Conservation (phyloP, 1,284 basidiomycete species). For the Amylostereum chailletii region DNA sequence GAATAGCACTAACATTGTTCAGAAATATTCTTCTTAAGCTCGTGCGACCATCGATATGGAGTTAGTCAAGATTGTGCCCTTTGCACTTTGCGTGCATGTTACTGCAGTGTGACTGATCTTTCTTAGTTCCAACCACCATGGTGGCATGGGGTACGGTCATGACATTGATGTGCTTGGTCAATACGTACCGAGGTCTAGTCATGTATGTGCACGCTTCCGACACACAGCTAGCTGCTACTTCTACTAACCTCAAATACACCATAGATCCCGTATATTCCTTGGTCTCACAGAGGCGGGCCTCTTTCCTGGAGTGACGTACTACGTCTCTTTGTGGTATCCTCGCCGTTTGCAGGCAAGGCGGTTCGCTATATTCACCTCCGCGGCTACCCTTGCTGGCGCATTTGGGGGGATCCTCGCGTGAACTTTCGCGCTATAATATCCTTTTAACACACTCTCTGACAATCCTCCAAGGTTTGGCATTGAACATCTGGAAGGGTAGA, state of each 20-base stretch:
- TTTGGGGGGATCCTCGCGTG: constrained; percentile 30
- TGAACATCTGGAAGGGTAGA: constrained; percentile 24
- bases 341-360: constrained; percentile 36
- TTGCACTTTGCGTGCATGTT: background rate
- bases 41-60: constrained; percentile 12
- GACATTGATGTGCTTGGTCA: constrained; percentile 28
- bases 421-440: no score
- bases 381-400: constrained; percentile 44
- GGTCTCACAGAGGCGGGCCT: constrained; percentile 47
- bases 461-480: constrained; percentile 15
- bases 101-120: background rate
- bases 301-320: constrained; percentile 46
- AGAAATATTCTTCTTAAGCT: constrained; percentile 14
- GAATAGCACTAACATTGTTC: background rate
- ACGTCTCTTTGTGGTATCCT: constrained; percentile 48
- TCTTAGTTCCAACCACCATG: constrained; percentile 18
- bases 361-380: constrained; percentile 54
- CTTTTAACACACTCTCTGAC: no score
- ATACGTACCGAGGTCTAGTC: constrained; percentile 24
- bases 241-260: constrained; percentile 2
- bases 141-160: constrained; percentile 24
- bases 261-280: constrained; percentile 38
- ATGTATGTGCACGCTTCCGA: constrained; percentile 10
- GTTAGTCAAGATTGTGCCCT: constrained; percentile 1
- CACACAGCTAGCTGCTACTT: background rate